Percentiles rank a stretch among this genome's conserved stretches.
Evolutionary conservation across 1,284 basidiomycete genomes (phyloP).

Genomic region (Ustanciosporium gigantosporum): DNA sequence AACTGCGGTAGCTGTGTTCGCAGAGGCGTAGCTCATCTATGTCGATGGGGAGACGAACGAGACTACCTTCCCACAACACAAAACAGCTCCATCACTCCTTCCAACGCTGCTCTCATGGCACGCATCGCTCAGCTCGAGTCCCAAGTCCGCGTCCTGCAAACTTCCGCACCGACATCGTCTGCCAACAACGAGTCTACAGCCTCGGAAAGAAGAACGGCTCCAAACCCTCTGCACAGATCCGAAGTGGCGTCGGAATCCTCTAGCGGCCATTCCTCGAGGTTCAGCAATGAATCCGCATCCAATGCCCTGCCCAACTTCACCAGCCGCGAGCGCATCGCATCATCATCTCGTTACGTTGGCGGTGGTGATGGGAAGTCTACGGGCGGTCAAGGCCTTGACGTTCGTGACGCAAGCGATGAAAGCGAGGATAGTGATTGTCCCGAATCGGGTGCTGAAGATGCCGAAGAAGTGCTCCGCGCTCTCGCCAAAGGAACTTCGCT

Average conservation of each 20-base stretch:
- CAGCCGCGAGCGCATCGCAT: constrained; percentile 16
- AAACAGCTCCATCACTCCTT: constrained; percentile 28
- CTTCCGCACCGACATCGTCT: constrained; percentile 9
- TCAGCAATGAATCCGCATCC: constrained; percentile 10
- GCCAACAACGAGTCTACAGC: not conserved
- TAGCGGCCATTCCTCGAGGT: constrained; percentile 19
- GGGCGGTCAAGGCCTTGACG: not conserved
- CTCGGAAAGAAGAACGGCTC: constrained; percentile 9
- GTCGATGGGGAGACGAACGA: constrained; percentile 48
- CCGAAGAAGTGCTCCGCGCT: constrained; percentile 18
- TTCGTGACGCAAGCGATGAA: constrained; percentile 1
- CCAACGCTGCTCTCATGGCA: constrained; percentile 41
- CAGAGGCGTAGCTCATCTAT: constrained; percentile 42
- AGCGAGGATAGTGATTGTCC: constrained; percentile 20
- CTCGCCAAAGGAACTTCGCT: constrained; percentile 11
- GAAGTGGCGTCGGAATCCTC: constrained; percentile 6
- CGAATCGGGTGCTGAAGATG: constrained; percentile 23
- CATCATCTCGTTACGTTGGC: too few relatives aligned
- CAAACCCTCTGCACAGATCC: too few relatives aligned
- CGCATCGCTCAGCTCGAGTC: constrained; percentile 40
- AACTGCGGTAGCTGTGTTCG: constrained; percentile 44
- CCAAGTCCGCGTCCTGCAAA: constrained; percentile 35
- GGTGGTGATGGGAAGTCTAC: too few relatives aligned
- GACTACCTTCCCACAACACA: constrained; percentile 25
- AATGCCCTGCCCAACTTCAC: constrained; percentile 25